Conservation (phyloP, 805 yeast genomes). For the Cyberlindnera petersonii region DNA sequence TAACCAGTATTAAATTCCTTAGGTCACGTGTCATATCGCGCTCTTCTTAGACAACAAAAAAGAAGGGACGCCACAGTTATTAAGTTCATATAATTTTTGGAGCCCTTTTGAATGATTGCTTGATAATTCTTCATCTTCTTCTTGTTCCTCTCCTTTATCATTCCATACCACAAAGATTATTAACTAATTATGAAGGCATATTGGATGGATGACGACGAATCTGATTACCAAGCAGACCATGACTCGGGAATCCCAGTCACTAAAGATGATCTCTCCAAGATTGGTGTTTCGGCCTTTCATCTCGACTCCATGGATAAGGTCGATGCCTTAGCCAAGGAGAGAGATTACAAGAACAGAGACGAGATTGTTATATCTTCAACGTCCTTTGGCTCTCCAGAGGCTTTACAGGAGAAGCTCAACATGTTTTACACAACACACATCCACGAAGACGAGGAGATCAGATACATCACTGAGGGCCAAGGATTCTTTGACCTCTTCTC, state of each 20-base stretch:
- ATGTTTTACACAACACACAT: constrained; percentile 79
- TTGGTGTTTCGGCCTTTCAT: constrained; percentile 69
- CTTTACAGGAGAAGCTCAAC: constrained; percentile 59
- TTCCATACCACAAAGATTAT: not conserved
- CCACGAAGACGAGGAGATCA: constrained; percentile 95
- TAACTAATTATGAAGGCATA: constrained; percentile 39
- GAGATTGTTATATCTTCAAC: constrained; percentile 54
- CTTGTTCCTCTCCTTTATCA: not conserved
- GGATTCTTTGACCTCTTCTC: constrained; percentile 90
- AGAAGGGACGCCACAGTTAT: too few relatives aligned
- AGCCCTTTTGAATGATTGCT: too few relatives aligned
- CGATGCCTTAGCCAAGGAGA: constrained; percentile 58
- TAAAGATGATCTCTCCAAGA: constrained; percentile 41
- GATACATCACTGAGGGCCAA: constrained; percentile 84
- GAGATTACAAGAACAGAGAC: constrained; percentile 81
- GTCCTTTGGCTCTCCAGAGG: constrained; percentile 61
- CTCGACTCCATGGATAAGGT: constrained; percentile 50
- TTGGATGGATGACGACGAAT: constrained; percentile 58
- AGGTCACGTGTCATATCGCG: not conserved
- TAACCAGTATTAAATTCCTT: not conserved
- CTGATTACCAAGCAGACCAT: constrained; percentile 66
- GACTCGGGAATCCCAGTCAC: constrained; percentile 61
- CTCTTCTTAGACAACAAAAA: not conserved
- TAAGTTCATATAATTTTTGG: too few relatives aligned
- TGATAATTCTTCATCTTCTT: not conserved